Conservation (phyloP, 805 yeast genomes). For the Candida namnaoensis region DNA sequence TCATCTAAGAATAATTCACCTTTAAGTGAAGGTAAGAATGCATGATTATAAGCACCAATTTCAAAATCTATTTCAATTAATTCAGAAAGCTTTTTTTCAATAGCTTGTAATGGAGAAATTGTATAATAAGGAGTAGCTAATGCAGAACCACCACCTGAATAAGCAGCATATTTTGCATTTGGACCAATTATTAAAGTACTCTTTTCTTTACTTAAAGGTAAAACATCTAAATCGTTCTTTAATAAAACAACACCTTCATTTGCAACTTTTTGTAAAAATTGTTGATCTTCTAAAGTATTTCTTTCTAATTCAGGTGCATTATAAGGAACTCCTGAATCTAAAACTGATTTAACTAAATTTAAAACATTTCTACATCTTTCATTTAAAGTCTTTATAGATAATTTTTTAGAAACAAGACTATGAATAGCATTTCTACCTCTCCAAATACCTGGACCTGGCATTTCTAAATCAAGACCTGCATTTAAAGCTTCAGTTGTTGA, state of each 20-base stretch:
- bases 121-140: constrained; percentile 38
- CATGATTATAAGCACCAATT: constrained; percentile 27
- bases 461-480: constrained; percentile 53
- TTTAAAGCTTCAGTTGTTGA: constrained; percentile 34
- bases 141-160: constrained; percentile 60
- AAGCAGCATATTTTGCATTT: constrained; percentile 39
- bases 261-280: constrained; percentile 32
- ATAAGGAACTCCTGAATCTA: constrained; percentile 32
- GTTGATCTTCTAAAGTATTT: constrained; percentile 32
- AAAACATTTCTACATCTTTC: constrained; percentile 40
- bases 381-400: constrained; percentile 31
- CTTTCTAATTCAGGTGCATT: constrained; percentile 28
- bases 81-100: constrained; percentile 18
- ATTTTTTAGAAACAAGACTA: constrained; percentile 28
- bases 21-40: constrained; percentile 21
- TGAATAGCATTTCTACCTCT: constrained; percentile 29
- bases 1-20: constrained; percentile 7
- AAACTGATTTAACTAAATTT: constrained; percentile 34
- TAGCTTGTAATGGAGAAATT: constrained; percentile 39
- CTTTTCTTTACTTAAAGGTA: constrained; percentile 37
- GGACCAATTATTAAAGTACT: constrained; percentile 53
- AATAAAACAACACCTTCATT: constrained; percentile 47
- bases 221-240: constrained; percentile 39
- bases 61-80: constrained; percentile 16
- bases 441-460: constrained; percentile 54